Base-by-base conservation (phyloP, 345 rosid species). In the Cardamine resedifolia region DNA sequence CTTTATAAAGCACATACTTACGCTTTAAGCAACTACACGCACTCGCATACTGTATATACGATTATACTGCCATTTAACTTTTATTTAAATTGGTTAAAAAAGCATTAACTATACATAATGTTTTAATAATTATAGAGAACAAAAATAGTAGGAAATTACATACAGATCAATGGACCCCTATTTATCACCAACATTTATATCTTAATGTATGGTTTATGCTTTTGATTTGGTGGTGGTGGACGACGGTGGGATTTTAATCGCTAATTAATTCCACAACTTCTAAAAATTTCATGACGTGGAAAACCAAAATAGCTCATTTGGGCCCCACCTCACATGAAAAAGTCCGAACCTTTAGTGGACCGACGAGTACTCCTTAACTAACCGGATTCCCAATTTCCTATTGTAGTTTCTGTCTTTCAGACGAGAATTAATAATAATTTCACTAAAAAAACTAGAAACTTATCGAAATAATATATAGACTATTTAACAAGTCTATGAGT, bases 21-120 rank as follows among this genome's bases (percentile, higher is more conserved):
- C 71, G 59, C 70, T 47, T 56, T 55, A 76, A 76, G 79, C 71
- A 62, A 76, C 71, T 63, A 69, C 60, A 31, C 58, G 64, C 74
- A 75, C 74, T 63, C 65, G 66, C 44, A 53, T 55, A n/a, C n/a
- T n/a, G n/a, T n/a, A 33, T 68, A 44, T 31, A 64, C 39, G 26
- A 51, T 58, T 58, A 38, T 66, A 30, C 58, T 27, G 7, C 31
- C 18, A 9, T 58, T 21, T 26, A 47, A 19, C 9, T 59, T 34
- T 20, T 66, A 2, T 67, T n/a, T 10, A 23, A 15, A 9, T 45
- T 55, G 27, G 27, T 41, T 39, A 12, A 39, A 12, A 33, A 38
- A 16, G 5, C 51, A 44, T 24, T 49, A 71, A 9, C 12, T 9
- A 56, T 11, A 31, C 15, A 60, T 15, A 48, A 56, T 10, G 36